Base-by-base conservation (phyloP, 176 grass and related monocot genomes). In the Triticum urartu region DNA sequence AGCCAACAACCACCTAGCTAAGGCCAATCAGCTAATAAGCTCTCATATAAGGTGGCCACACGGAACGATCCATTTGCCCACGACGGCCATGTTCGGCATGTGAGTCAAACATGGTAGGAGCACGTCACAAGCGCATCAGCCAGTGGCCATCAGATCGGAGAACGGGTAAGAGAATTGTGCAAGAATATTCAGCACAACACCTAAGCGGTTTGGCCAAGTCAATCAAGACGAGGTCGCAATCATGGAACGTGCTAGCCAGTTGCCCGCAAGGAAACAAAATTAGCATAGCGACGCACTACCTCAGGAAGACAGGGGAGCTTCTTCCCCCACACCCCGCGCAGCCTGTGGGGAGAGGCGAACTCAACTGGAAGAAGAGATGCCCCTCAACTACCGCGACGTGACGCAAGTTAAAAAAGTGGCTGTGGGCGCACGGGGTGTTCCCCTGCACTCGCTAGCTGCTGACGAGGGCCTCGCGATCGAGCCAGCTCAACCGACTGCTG, bases 41-140 rank as follows among this genome's bases (percentile, higher is more conserved):
- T 70, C 71, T 60, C 30, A 48, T 39, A 48, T 59, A 61, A 73
- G 74, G 68, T 5, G 40, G 43, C 45, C 72, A 68, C 64, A 34
- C 28, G 5, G 6, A 8, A 80, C 48, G 50, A 77, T 70, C 69
- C 28, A 30, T 38, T 54, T 54, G 70, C 24, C 77, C 36, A 77
- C 39, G 52, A 35, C 30, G 79, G 63, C 69, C 25, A 80, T 85
- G 83, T 66, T 54, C 47, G 9, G 35, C 42, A 85, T 70, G 36
- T 54, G 87, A 88, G 88, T 89, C 88, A 87, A 90, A 87, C 70
- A 78, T 61, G 81, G 70, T 78, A 66, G 88, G 70, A 68, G 75
- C 77, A 87, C 72, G 52, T 82, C 85, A 56, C 81, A 73, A 74
- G 64, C 78, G 59, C 79, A 70, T 68, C 68, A 73, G 68, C 47